Evolutionary conservation across 169 alveolate species (phyloP).

Genomic region (Theileria parva): DNA sequence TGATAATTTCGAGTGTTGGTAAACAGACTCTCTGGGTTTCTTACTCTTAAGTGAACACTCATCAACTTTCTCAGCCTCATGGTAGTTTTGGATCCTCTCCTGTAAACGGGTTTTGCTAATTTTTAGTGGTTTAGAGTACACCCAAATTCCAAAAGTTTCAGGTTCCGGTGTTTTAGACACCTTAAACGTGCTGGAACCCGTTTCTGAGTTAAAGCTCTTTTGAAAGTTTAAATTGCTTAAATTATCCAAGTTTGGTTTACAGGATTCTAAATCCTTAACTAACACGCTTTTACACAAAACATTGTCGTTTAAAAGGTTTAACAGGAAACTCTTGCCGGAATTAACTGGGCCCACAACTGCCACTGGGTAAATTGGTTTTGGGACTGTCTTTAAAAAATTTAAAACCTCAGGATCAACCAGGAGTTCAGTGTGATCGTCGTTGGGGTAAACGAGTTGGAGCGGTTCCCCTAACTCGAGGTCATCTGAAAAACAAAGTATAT

Average conservation of each 20-base stretch:
- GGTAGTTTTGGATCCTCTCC: slow-evolving; percentile 36
- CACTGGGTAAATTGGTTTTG: slow-evolving; percentile 78
- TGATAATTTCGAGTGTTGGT: slow-evolving; percentile 33
- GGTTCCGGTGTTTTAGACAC: slow-evolving; percentile 67
- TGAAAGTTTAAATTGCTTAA: no score
- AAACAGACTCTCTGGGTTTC: slow-evolving; percentile 24
- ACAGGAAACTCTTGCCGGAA: slow-evolving; percentile 76
- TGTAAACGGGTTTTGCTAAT: slow-evolving; percentile 37
- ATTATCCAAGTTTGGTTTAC: neutral
- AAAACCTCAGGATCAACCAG: slow-evolving; percentile 67
- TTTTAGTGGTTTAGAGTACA: slow-evolving; percentile 73
- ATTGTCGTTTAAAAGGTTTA: slow-evolving; percentile 73
- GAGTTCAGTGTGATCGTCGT: slow-evolving; percentile 71
- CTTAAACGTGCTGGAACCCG: slow-evolving; percentile 57
- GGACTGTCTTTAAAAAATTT: slow-evolving; percentile 57
- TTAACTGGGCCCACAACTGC: slow-evolving; percentile 79
- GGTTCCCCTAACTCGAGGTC: slow-evolving; percentile 57
- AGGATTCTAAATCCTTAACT: neutral
- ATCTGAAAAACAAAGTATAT: slow-evolving; percentile 25
- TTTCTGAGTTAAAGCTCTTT: neutral
- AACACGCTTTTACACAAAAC: slow-evolving; percentile 33
- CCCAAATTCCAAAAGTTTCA: slow-evolving; percentile 77
- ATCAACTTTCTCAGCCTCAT: slow-evolving; percentile 45
- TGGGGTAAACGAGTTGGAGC: slow-evolving; percentile 72
- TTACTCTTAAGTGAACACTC: slow-evolving; percentile 7